phyloP scores from a whole-genome alignment of 2,329 filamentous ascomycete genomes.

The Aspergillus quadricinctus region DNA sequence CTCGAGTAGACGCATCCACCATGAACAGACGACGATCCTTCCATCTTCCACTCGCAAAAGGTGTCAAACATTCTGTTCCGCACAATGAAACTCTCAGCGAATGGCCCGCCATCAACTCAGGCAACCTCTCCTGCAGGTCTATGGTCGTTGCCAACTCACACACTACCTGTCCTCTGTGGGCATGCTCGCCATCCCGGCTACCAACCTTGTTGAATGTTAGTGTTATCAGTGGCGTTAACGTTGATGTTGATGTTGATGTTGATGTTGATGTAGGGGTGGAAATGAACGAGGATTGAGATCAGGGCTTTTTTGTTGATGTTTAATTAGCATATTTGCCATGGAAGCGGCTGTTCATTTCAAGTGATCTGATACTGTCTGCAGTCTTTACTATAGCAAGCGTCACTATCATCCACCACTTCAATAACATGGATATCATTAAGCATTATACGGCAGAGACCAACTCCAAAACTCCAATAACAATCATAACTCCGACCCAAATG shows the following conservation, averaged over 20 bases:
- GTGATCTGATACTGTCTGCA: too few relatives aligned
- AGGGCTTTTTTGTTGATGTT: too few relatives aligned
- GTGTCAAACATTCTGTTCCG: too few relatives aligned
- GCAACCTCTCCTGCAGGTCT: neutral
- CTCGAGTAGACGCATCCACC: neutral
- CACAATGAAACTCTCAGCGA: neutral
- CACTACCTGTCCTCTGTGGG: neutral
- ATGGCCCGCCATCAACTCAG: neutral
- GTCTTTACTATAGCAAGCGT: too few relatives aligned
- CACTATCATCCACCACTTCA: too few relatives aligned
- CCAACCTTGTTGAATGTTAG: too few relatives aligned
- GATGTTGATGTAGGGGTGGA: too few relatives aligned
- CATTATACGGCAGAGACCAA: neutral
- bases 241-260: too few relatives aligned
- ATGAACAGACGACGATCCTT: neutral
- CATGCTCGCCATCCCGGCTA: neutral
- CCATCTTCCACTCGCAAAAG: neutral
- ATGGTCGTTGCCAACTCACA: neutral
- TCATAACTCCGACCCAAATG: neutral
- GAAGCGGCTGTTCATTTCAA: too few relatives aligned
- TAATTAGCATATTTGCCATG: too few relatives aligned
- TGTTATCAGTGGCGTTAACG: slow-evolving; percentile 31
- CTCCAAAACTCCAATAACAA: neutral
- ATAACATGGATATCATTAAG: too few relatives aligned
- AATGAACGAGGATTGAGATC: too few relatives aligned